Evolutionary conservation across 768 basidiomycete species (phyloP).

Genomic region (Cyathus striatus): DNA sequence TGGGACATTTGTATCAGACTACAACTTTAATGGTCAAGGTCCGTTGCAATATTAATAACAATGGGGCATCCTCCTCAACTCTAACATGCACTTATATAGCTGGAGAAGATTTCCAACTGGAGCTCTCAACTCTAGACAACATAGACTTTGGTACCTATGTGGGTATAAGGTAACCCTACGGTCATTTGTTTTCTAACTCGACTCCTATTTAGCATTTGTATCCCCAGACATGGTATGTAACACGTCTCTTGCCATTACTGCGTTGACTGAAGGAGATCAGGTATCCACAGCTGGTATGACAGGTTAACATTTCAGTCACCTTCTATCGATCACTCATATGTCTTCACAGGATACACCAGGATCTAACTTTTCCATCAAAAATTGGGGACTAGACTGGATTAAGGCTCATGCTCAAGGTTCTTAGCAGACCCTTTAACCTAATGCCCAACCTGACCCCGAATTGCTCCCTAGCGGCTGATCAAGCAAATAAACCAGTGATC

Average conservation of each 20-base stretch:
- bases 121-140: slow-evolving; percentile 40
- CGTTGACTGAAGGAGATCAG: slow-evolving; percentile 11
- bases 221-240: slow-evolving; percentile 33
- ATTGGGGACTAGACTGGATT: slow-evolving; percentile 58
- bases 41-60: too few relatives aligned
- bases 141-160: slow-evolving; percentile 57
- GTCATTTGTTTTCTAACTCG: too few relatives aligned
- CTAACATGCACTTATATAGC: slow-evolving; percentile 18
- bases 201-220: slow-evolving; percentile 42
- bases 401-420: slow-evolving; percentile 42
- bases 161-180: too few relatives aligned
- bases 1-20: slow-evolving; percentile 40
- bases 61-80: too few relatives aligned
- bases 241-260: background rate
- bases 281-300: slow-evolving; percentile 30
- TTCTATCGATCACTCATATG: background rate
- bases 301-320: background rate
- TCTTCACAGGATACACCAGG: slow-evolving; percentile 35
- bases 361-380: slow-evolving; percentile 41
- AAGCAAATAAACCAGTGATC: slow-evolving; percentile 54
- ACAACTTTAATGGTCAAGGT: slow-evolving; percentile 56
- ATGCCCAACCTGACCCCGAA: background rate
- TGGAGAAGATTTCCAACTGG: slow-evolving; percentile 50
- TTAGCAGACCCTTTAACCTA: slow-evolving; percentile 1
- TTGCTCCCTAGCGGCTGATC: slow-evolving; percentile 35